Conservation (phyloP, 768 basidiomycete species). For the Mycena galopus region DNA sequence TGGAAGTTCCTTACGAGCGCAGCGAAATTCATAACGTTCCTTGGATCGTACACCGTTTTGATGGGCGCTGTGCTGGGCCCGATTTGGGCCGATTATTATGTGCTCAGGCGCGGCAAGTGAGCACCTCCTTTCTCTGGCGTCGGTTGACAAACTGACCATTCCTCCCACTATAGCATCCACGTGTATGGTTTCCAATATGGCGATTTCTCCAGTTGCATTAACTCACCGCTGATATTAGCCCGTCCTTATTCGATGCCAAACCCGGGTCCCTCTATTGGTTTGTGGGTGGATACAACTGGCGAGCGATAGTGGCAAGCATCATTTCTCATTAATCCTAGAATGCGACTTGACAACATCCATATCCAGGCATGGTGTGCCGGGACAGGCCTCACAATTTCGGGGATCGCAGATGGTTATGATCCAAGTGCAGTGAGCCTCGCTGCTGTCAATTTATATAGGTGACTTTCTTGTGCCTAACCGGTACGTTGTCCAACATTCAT, state of each 20-base stretch:
- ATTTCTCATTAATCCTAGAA: background rate
- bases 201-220: background rate
- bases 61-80: constrained; percentile 34
- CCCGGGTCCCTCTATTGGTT: constrained; percentile 35
- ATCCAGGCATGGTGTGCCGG: constrained; percentile 32
- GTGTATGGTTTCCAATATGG: constrained; percentile 18
- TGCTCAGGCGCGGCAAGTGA: constrained; percentile 31
- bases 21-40: constrained; percentile 35
- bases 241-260: constrained; percentile 30
- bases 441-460: constrained; percentile 32
- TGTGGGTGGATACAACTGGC: constrained; percentile 35
- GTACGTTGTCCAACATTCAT: background rate
- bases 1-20: constrained; percentile 41
- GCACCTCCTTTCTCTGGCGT: background rate
- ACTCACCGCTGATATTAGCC: constrained; percentile 6
- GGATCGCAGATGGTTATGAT: constrained; percentile 30
- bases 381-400: constrained; percentile 31
- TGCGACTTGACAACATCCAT: background rate
- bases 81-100: constrained; percentile 34
- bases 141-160: background rate
- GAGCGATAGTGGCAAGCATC: constrained; percentile 31
- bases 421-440: constrained; percentile 23
- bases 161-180: constrained; percentile 18
- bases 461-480: background rate
- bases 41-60: constrained; percentile 33